Evolutionary conservation across 306 rosid species (phyloP).

Genomic region (Citrullus mucosospermus): DNA sequence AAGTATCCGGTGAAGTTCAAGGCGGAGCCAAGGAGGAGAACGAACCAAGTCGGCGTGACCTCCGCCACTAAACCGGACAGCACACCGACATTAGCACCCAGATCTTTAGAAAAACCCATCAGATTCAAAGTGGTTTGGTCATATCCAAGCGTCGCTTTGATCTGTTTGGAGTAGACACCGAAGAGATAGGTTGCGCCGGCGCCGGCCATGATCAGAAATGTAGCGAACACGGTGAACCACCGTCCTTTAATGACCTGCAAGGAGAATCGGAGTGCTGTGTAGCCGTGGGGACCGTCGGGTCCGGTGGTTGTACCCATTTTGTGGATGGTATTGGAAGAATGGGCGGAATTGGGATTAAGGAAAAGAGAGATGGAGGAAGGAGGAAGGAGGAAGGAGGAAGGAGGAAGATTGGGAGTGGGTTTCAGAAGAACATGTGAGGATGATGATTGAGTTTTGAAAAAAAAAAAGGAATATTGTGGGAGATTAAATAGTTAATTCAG

Average conservation of each 20-base stretch:
- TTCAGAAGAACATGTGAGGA: too few species aligned
- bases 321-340: too few species aligned
- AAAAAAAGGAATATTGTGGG: too few species aligned
- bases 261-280: neutral
- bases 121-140: conserved; percentile 32
- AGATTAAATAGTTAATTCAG: too few species aligned
- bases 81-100: conserved; percentile 37
- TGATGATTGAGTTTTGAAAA: too few species aligned
- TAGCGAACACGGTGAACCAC: conserved; percentile 41
- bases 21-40: conserved; percentile 29
- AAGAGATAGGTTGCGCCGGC: conserved; percentile 37
- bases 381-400: too few species aligned
- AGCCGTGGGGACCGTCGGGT: neutral
- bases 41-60: conserved; percentile 39
- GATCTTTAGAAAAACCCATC: conserved; percentile 33
- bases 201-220: conserved; percentile 41
- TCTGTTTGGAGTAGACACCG: conserved; percentile 29
- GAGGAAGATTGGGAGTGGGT: too few species aligned
- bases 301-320: too few species aligned
- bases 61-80: conserved; percentile 35
- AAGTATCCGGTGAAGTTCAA: conserved; percentile 37
- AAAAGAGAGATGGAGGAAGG: too few species aligned
- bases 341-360: too few species aligned
- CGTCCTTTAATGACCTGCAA: conserved; percentile 19
- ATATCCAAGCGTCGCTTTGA: conserved; percentile 34